These are phyloP conservation scores for Xylaria sp. DNA, from an alignment of 2,329 filamentous ascomycete species.

Conservation along the genomic window DNA sequence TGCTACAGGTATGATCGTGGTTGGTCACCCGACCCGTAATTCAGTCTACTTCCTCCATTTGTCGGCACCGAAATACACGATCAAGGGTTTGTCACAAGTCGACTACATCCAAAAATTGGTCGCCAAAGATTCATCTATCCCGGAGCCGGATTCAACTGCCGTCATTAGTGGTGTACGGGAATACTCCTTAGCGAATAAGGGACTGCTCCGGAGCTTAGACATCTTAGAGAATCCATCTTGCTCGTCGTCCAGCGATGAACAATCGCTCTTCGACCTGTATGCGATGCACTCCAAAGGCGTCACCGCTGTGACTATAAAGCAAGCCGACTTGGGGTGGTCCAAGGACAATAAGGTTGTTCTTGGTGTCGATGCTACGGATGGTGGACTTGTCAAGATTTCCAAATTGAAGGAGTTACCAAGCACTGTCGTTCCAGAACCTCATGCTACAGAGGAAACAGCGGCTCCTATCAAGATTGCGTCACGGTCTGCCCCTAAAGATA, in stretches of 20 bases:
- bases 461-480: slow-evolving; percentile 46
- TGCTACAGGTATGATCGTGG: slow-evolving; percentile 88
- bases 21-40: slow-evolving; percentile 96
- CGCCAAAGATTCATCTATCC: slow-evolving; percentile 75
- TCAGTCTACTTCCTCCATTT: slow-evolving; percentile 97
- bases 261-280: slow-evolving; percentile 90
- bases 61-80: slow-evolving; percentile 90
- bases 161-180: slow-evolving; percentile 97
- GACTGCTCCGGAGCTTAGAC: slow-evolving; percentile 87
- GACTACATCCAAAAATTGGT: slow-evolving; percentile 84
- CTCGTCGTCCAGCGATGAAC: slow-evolving; percentile 71
- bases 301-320: slow-evolving; percentile 86
- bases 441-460: slow-evolving; percentile 55
- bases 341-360: slow-evolving; percentile 87
- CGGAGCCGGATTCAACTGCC: slow-evolving; percentile 91
- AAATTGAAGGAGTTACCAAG: slow-evolving; percentile 68
- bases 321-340: slow-evolving; percentile 91
- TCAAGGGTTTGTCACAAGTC: slow-evolving; percentile 85
- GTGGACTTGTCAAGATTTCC: slow-evolving; percentile 78
- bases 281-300: slow-evolving; percentile 98
- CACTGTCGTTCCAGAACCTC: slow-evolving; percentile 59
- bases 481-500: slow-evolving; percentile 44
- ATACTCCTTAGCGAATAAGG: slow-evolving; percentile 89
- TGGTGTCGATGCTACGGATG: slow-evolving; percentile 78
- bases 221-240: slow-evolving; percentile 80